These are phyloP conservation scores for Stephanodiscus minutulus DNA, from an alignment of 108 stramenopile genomes.

Conservation along the genomic window DNA sequence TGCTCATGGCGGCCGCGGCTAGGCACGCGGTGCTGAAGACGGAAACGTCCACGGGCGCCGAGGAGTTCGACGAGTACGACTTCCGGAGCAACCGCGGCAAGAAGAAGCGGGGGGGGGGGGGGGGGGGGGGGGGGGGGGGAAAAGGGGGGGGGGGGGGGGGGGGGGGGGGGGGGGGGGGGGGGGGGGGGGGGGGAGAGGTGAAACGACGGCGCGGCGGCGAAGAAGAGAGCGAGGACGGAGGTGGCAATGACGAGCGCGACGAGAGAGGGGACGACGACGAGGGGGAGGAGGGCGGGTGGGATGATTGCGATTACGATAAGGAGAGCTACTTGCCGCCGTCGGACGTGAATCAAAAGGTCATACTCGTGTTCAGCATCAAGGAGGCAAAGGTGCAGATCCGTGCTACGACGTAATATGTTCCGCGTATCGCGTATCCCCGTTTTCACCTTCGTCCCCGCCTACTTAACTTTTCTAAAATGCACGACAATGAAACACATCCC, in stretches of 20 bases:
- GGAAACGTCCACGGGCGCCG: constrained; percentile 71
- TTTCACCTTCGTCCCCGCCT: neutral
- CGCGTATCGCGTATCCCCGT: neutral
- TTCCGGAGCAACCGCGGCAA: constrained; percentile 57
- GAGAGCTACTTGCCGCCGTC: constrained; percentile 42
- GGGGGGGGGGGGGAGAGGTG: constrained; percentile 18
- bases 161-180: constrained; percentile 1
- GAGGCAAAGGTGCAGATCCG: constrained; percentile 54
- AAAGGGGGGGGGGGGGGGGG: constrained; percentile 2
- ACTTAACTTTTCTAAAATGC: too few relatives aligned
- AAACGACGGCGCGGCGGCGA: constrained; percentile 4
- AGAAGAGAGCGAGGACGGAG: constrained; percentile 1
- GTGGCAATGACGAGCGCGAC: neutral
- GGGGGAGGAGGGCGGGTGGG: constrained; percentile 28
- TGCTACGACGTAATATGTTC: neutral
- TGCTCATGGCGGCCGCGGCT: constrained; percentile 42
- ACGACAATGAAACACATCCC: too few relatives aligned
- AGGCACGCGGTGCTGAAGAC: constrained; percentile 62
- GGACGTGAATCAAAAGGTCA: constrained; percentile 73
- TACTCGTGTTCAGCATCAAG: constrained; percentile 78
- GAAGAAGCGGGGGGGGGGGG: constrained; percentile 19
- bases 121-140: constrained; percentile 23
- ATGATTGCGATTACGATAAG: constrained; percentile 20
- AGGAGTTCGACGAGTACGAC: constrained; percentile 76
- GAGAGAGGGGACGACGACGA: constrained; percentile 23